These are phyloP conservation scores for Excoecaria agallocha DNA, from an alignment of 345 rosid species.

Conservation along the genomic window DNA sequence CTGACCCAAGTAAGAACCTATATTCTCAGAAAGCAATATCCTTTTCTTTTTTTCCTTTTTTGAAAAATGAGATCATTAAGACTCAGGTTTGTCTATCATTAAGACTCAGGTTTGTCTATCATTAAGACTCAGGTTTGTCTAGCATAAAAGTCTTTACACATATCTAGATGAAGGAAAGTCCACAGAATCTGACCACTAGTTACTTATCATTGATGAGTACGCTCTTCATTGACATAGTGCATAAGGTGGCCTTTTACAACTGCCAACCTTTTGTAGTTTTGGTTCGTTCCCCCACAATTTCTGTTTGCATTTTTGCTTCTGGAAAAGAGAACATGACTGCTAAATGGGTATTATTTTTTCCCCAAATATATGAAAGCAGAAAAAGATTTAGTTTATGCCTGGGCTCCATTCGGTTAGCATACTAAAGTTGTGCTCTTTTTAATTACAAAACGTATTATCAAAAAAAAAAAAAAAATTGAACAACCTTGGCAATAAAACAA, in stretches of 20 bases:
- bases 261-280: background rate
- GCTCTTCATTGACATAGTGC: background rate
- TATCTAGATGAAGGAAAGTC: background rate
- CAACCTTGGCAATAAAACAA: no score
- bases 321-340: background rate
- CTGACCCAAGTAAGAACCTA: conserved; percentile 76
- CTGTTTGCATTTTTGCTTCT: background rate
- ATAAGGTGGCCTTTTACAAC: background rate
- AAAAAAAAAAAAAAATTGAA: no score
- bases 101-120: no score
- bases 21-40: background rate
- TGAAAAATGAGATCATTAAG: no score
- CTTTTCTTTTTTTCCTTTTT: background rate
- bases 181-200: background rate
- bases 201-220: no score
- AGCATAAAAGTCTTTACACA: background rate
- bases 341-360: background rate
- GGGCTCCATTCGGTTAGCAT: no score
- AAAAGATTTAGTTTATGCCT: background rate
- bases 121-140: conserved; percentile 3
- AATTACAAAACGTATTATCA: no score
- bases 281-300: background rate
- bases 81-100: no score
- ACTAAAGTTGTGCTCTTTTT: no score
- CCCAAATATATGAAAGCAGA: background rate